phyloP scores from a whole-genome alignment of 805 yeast species.

The Metschnikowia proteae region DNA sequence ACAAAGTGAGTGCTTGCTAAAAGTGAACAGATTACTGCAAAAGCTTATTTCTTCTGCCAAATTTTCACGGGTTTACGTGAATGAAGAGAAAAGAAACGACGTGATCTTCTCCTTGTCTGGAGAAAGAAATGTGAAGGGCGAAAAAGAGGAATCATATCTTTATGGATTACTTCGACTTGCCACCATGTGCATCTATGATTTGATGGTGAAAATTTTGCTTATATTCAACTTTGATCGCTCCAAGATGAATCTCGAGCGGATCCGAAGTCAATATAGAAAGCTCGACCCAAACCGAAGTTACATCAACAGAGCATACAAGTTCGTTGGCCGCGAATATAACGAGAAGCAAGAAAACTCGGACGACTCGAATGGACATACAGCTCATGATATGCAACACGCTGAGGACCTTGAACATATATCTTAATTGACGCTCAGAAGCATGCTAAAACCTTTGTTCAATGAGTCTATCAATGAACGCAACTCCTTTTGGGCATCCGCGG shows the following conservation, averaged over 20 bases:
- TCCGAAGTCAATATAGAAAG: constrained; percentile 35
- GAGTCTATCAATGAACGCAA: constrained; percentile 1
- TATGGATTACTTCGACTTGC: neutral
- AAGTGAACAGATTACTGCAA: constrained; percentile 25
- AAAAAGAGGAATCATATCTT: neutral
- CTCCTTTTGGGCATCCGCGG: neutral
- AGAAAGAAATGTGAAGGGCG: constrained; percentile 7
- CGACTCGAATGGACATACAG: constrained; percentile 9
- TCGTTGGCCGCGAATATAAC: constrained; percentile 21
- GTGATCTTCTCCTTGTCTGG: constrained; percentile 30
- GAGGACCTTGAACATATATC: neutral
- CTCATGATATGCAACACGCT: neutral
- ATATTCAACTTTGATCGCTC: constrained; percentile 37
- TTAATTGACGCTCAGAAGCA: neutral
- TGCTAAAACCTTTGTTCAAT: neutral
- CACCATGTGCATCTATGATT: constrained; percentile 32
- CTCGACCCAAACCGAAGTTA: constrained; percentile 39
- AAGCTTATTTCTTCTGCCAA: constrained; percentile 27
- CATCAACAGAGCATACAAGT: constrained; percentile 34
- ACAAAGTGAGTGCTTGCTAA: constrained; percentile 25
- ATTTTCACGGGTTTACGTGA: constrained; percentile 30
- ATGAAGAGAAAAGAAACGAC: constrained; percentile 26
- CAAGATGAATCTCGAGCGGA: constrained; percentile 42
- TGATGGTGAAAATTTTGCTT: constrained; percentile 29
- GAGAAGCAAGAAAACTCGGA: neutral